Base-by-base conservation (phyloP, 164 flowering plant species). In the Cinnamomum chago region DNA sequence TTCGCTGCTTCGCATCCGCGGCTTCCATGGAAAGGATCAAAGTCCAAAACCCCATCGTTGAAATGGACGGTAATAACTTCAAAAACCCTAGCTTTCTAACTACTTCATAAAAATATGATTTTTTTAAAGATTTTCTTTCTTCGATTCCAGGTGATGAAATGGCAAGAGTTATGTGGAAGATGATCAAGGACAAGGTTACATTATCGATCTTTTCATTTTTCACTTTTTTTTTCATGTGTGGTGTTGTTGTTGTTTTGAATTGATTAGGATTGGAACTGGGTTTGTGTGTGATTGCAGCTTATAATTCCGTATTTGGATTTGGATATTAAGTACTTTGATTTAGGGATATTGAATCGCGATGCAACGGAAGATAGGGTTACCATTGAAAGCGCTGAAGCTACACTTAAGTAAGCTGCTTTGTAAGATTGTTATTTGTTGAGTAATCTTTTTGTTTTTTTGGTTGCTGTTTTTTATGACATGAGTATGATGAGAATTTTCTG, bases 181-280 rank as follows among this genome's bases (percentile, higher is more conserved):
- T 86, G 96, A 90, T 95, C 28, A 95, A 93, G 67, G 98, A 95
- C 9, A 93, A 95, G 83, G 99, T 93, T n/a, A 62, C 60, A 14
- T 55, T 17, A 1, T 55, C n/a, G 6, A 6, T 71, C 23, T 40
- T 18, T 24, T 22, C 55, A 3, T 66, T 22, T 12, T 27, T n/a
- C n/a, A n/a, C 22, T 4, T 28, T 25, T 24, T 24, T 25, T 15
- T 70, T 58, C 10, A 14, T 55, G 3, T 15, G 22, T 24, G 11
- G 12, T 50, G 27, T 9, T 55, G 60, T 51, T 52, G 1, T 52
- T 51, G 23, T 18, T 58, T 28, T 71, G 35, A 58, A 20, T 50
- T 15, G 24, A 35, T 28, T 67, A 18, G n/a, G 28, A 25, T 28
- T 67, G 17, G 69, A 27, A 15, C 47, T 23, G 28, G 28, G 33